Conservation (phyloP, 2,329 filamentous ascomycete species). For the Didymella pomorum region DNA sequence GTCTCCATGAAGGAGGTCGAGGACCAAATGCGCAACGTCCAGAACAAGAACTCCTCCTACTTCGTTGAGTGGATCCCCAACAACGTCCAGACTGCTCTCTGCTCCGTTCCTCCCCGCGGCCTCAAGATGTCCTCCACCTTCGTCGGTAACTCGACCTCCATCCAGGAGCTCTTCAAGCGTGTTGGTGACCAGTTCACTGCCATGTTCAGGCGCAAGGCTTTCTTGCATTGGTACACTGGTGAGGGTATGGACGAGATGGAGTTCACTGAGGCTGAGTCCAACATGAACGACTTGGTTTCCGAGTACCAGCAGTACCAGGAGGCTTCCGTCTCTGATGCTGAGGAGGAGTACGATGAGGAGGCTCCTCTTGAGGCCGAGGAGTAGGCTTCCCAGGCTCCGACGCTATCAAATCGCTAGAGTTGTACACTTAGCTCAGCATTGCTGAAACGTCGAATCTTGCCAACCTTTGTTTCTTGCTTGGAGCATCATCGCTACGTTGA, state of each 20-base stretch:
- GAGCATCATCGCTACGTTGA: constrained; percentile 30
- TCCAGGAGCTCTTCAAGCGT: constrained; percentile 99
- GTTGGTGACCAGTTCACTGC: constrained; percentile 99
- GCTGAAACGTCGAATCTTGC: constrained; percentile 14
- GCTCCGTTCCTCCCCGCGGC: constrained; percentile 96
- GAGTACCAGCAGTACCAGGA: constrained; percentile 99
- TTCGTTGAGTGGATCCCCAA: constrained; percentile 99
- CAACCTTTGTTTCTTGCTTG: constrained; percentile 40
- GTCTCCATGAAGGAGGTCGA: constrained; percentile 99
- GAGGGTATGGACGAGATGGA: constrained; percentile 99
- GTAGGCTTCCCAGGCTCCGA: constrained; percentile 40
- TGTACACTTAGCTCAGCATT: constrained; percentile 17
- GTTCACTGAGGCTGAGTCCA: constrained; percentile 99
- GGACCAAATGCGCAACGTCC: constrained; percentile 99
- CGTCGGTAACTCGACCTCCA: constrained; percentile 98
- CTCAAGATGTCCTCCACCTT: constrained; percentile 99
- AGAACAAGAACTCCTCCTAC: constrained; percentile 99
- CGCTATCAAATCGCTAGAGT: constrained; percentile 9
- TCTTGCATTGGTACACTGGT: constrained; percentile 99
- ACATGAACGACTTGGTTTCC: constrained; percentile 99
- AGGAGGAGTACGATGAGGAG: constrained; percentile 95
- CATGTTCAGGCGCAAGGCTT: constrained; percentile 99
- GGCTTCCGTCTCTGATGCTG: constrained; percentile 93
- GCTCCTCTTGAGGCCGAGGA: constrained; percentile 75
- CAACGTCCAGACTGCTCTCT: constrained; percentile 99